Evolutionary conservation across 257 asterid genomes (phyloP).

Genomic region (Solanum medicagineum): DNA sequence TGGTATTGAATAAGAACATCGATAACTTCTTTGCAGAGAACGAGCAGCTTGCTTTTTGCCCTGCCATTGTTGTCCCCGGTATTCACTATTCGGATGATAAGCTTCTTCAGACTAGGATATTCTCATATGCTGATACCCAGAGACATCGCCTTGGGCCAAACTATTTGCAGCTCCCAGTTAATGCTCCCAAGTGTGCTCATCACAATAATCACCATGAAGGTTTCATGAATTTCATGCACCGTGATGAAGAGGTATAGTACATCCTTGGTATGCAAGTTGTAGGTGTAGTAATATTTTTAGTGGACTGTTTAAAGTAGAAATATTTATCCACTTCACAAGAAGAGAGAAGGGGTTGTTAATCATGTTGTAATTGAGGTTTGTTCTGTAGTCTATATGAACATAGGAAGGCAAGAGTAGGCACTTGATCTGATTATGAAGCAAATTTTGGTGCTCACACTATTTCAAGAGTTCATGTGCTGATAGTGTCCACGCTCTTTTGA

Average conservation of each 20-base stretch:
- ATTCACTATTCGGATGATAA: conserved; percentile 36
- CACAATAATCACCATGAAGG: conserved; percentile 44
- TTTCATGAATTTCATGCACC: conserved; percentile 38
- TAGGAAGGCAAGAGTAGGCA: background rate
- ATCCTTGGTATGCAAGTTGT: background rate
- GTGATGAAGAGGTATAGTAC: conserved; percentile 42
- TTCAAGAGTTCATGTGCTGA: background rate
- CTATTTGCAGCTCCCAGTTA: conserved; percentile 41
- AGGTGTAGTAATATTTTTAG: background rate
- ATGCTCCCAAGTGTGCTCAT: conserved; percentile 43
- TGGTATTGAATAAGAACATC: conserved; percentile 86
- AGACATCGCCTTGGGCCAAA: conserved; percentile 46
- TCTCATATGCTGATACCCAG: conserved; percentile 38
- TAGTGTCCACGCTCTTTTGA: background rate
- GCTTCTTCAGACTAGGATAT: conserved; percentile 34
- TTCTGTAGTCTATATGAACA: background rate
- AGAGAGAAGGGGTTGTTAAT: background rate
- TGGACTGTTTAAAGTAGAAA: background rate
- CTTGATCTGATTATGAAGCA: background rate
- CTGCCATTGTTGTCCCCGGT: conserved; percentile 41
- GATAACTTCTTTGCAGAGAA: conserved; percentile 61
- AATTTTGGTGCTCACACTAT: background rate
- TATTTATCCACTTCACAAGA: background rate
- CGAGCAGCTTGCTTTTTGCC: conserved; percentile 46
- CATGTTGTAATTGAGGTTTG: background rate